Evolutionary conservation across 495 filamentous ascomycete species (phyloP).

Genomic region (Aspergillus taichungensis): DNA sequence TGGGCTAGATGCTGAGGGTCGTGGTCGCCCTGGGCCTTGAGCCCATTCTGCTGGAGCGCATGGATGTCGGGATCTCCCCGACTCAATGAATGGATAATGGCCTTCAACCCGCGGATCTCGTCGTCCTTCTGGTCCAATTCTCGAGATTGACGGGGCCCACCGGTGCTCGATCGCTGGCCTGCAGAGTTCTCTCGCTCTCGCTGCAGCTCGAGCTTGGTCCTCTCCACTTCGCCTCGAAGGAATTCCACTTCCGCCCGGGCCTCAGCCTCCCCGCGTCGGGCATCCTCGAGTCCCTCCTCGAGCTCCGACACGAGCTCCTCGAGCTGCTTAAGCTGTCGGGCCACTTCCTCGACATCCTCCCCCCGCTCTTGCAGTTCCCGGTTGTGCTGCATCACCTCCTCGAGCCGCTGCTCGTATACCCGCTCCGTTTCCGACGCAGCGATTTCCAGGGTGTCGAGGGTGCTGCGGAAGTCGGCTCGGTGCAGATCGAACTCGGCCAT

Average conservation of each 20-base stretch:
- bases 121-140: slow-evolving; percentile 93
- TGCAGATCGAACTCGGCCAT: slow-evolving; percentile 94
- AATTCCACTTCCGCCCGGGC: slow-evolving; percentile 95
- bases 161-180: slow-evolving; percentile 42
- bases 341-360: slow-evolving; percentile 86
- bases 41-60: slow-evolving; percentile 20
- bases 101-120: slow-evolving; percentile 92
- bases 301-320: slow-evolving; percentile 94
- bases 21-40: slow-evolving; percentile 16
- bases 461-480: slow-evolving; percentile 91
- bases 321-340: slow-evolving; percentile 82
- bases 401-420: slow-evolving; percentile 90
- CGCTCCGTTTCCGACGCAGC: slow-evolving; percentile 94
- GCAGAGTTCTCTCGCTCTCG: slow-evolving; percentile 84
- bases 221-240: slow-evolving; percentile 87
- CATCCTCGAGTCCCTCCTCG: slow-evolving; percentile 94
- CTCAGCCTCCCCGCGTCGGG: slow-evolving; percentile 91
- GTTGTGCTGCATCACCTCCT: slow-evolving; percentile 80
- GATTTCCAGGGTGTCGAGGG: slow-evolving; percentile 92
- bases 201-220: slow-evolving; percentile 81
- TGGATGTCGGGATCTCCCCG: slow-evolving; percentile 47
- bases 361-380: slow-evolving; percentile 70
- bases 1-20: slow-evolving; percentile 26
- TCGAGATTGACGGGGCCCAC: slow-evolving; percentile 44
- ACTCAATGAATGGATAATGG: slow-evolving; percentile 93